phyloP scores from a whole-genome alignment of 1,284 basidiomycete genomes.

The Macrocybe sp. region DNA sequence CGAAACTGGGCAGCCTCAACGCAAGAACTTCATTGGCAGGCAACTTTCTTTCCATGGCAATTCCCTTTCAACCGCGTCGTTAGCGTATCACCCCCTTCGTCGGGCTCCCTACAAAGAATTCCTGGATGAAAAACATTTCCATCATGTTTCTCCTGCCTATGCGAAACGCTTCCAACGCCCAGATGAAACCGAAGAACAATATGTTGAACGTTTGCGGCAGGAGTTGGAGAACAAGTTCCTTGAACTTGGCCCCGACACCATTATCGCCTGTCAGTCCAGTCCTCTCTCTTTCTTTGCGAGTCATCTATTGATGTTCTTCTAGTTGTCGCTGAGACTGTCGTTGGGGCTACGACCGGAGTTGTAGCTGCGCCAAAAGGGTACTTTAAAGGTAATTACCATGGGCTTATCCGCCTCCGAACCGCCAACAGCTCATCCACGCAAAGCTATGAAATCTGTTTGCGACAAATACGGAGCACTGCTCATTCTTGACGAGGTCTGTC shows the following conservation, averaged over 20 bases:
- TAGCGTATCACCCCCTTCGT: slow-evolving; percentile 61
- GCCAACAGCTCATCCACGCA: background rate
- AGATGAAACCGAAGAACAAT: slow-evolving; percentile 71
- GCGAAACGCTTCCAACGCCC: slow-evolving; percentile 67
- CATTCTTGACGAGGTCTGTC: slow-evolving; percentile 69
- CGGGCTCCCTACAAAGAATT: slow-evolving; percentile 63
- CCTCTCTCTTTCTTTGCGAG: background rate
- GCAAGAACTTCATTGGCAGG: slow-evolving; percentile 77
- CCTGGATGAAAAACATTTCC: slow-evolving; percentile 60
- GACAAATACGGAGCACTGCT: slow-evolving; percentile 83
- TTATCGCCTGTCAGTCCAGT: slow-evolving; percentile 62
- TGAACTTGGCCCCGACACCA: slow-evolving; percentile 74
- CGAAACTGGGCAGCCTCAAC: slow-evolving; percentile 62
- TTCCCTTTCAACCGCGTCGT: slow-evolving; percentile 64
- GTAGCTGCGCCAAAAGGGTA: slow-evolving; percentile 75
- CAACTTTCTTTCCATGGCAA: slow-evolving; percentile 83
- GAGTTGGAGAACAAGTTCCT: slow-evolving; percentile 84
- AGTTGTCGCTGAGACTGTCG: slow-evolving; percentile 82
- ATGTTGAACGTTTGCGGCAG: slow-evolving; percentile 67
- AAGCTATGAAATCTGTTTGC: slow-evolving; percentile 82
- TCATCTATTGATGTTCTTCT: slow-evolving; percentile 2
- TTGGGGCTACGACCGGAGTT: slow-evolving; percentile 78
- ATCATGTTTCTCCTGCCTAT: slow-evolving; percentile 85
- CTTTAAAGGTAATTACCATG: slow-evolving; percentile 42
- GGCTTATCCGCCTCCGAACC: background rate